Conservation (phyloP, 306 rosid species). For the Mimosa pudica region DNA sequence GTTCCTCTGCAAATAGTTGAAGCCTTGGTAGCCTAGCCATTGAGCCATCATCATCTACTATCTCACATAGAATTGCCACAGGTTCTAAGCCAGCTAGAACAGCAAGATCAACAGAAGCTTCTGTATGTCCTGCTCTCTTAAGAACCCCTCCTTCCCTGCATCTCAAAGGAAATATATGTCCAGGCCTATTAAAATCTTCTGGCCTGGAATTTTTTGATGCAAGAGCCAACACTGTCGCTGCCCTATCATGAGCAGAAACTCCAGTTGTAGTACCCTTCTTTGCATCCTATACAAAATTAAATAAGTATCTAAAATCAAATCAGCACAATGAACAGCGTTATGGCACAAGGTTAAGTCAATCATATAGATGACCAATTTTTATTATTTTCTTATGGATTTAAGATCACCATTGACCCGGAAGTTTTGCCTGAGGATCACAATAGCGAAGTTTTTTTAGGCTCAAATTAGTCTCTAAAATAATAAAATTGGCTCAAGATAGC, state of each 20-base stretch:
- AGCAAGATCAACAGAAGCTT: constrained; percentile 79
- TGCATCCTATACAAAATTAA: constrained; percentile 48
- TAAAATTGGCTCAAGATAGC: too few species aligned
- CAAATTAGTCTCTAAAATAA: too few species aligned
- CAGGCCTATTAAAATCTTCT: constrained; percentile 71
- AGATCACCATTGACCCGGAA: too few species aligned
- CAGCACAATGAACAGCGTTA: background rate
- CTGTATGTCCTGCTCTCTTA: constrained; percentile 78
- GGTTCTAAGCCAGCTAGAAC: constrained; percentile 68
- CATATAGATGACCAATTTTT: too few species aligned
- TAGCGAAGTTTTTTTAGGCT: too few species aligned
- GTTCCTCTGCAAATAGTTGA: constrained; percentile 49
- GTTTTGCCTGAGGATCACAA: too few species aligned
- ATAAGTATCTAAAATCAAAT: constrained; percentile 20
- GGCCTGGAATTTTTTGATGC: constrained; percentile 66
- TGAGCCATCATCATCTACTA: constrained; percentile 82
- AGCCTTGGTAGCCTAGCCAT: constrained; percentile 81
- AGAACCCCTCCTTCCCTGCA: constrained; percentile 78
- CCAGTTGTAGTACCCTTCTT: constrained; percentile 62
- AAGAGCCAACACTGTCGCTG: constrained; percentile 64
- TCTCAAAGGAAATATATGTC: constrained; percentile 69
- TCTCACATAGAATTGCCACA: constrained; percentile 66
- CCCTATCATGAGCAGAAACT: constrained; percentile 73
- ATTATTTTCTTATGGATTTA: too few species aligned
- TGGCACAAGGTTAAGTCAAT: too few species aligned